Evolutionary conservation across 768 basidiomycete genomes (phyloP).

Genomic region (Tulasnella sp.): DNA sequence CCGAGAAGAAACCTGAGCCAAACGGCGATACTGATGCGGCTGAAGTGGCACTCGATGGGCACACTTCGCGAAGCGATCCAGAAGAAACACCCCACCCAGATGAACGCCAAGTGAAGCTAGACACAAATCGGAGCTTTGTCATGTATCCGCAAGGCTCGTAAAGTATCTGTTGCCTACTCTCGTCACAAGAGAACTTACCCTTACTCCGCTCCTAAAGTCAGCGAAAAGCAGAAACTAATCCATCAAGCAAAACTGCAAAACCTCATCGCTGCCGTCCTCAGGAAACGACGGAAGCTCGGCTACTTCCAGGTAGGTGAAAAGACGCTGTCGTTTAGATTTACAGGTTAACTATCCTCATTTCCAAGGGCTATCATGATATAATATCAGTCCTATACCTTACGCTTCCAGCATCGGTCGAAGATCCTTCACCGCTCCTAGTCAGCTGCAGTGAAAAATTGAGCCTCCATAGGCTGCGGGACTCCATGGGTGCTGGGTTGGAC

Average conservation of each 20-base stretch:
- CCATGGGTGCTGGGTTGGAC: constrained; percentile 78
- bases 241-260: constrained; percentile 52
- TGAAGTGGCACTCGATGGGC: too few relatives aligned
- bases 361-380: constrained; percentile 89
- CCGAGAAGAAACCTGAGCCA: not conserved
- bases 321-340: not conserved
- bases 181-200: not conserved
- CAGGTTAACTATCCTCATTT: not conserved
- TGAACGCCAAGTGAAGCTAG: constrained; percentile 77
- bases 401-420: constrained; percentile 46
- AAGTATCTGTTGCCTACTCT: not conserved
- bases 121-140: constrained; percentile 89
- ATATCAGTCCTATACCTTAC: constrained; percentile 74
- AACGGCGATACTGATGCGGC: not conserved
- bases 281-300: constrained; percentile 56
- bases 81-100: constrained; percentile 44
- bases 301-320: constrained; percentile 63
- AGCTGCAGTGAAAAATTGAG: constrained; percentile 51
- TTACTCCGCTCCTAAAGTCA: constrained; percentile 27
- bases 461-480: constrained; percentile 69
- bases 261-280: constrained; percentile 65
- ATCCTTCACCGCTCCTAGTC: constrained; percentile 22
- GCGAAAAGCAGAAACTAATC: constrained; percentile 21
- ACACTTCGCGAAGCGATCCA: too few relatives aligned
- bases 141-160: constrained; percentile 48